Percentiles rank a stretch among this genome's conserved stretches.
phyloP scores from a whole-genome alignment of 2,329 filamentous ascomycete species.

The Madurella mycetomatis region DNA sequence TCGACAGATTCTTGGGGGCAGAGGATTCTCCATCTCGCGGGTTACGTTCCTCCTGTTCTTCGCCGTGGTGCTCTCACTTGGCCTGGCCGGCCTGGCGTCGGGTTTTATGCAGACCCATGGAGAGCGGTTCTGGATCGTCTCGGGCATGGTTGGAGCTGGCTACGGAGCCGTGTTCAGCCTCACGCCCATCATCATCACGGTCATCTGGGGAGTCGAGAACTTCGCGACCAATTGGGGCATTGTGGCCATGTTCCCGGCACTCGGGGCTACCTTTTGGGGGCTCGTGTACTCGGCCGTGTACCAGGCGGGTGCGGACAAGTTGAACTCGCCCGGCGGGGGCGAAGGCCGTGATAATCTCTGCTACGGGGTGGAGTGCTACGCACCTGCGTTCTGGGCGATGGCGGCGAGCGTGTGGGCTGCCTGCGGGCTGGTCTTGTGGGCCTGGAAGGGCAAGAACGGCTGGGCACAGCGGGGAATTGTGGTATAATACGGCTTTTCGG shows the following conservation, averaged over 20 bases:
- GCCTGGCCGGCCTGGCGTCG: slow-evolving; percentile 72
- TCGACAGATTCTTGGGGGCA: slow-evolving; percentile 16
- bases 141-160: slow-evolving; percentile 77
- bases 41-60: slow-evolving; percentile 75
- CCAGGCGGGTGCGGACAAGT: slow-evolving; percentile 56
- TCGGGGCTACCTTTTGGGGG: slow-evolving; percentile 86
- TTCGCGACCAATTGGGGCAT: slow-evolving; percentile 98
- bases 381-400: slow-evolving; percentile 80
- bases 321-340: slow-evolving; percentile 29
- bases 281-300: slow-evolving; percentile 81
- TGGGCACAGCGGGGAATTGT: slow-evolving; percentile 76
- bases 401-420: slow-evolving; percentile 74
- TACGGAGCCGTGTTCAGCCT: slow-evolving; percentile 91
- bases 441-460: slow-evolving; percentile 73
- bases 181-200: slow-evolving; percentile 87
- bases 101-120: slow-evolving; percentile 70
- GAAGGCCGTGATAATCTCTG: slow-evolving; percentile 59
- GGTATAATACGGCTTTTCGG: slow-evolving; percentile 31
- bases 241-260: slow-evolving; percentile 83
- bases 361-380: slow-evolving; percentile 78
- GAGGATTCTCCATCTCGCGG: slow-evolving; percentile 63
- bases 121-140: slow-evolving; percentile 80
- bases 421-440: slow-evolving; percentile 65
- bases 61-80: slow-evolving; percentile 66
- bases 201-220: slow-evolving; percentile 98